Conservation (phyloP, 306 rosid species). For the Castanea sativa region DNA sequence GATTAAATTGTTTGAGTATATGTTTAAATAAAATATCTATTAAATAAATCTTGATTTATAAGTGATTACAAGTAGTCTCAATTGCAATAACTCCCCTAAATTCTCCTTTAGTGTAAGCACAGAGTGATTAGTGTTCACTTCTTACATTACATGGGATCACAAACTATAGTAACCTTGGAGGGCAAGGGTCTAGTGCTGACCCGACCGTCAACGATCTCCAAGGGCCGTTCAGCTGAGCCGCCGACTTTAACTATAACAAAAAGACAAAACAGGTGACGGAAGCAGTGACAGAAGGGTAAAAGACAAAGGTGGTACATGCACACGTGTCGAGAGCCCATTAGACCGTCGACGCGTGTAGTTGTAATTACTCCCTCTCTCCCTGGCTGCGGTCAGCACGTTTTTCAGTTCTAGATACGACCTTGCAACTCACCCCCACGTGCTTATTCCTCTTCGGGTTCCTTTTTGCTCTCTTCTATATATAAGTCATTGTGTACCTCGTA, state of each 20-base stretch:
- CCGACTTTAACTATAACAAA: slow-evolving; percentile 5
- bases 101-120: neutral
- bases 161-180: too few relatives aligned
- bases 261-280: slow-evolving; percentile 40
- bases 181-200: neutral
- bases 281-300: slow-evolving; percentile 58
- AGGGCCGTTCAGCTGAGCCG: neutral
- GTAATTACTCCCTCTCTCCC: neutral
- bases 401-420: neutral
- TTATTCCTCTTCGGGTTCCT: neutral
- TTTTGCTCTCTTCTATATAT: too few relatives aligned
- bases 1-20: too few relatives aligned
- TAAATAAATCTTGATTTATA: too few relatives aligned
- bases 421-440: slow-evolving; percentile 40
- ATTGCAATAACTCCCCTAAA: too few relatives aligned
- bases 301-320: neutral
- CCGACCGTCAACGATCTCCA: slow-evolving; percentile 38
- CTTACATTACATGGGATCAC: too few relatives aligned
- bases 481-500: too few relatives aligned
- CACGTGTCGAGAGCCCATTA: neutral
- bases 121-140: neutral
- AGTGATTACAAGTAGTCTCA: too few relatives aligned
- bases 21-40: too few relatives aligned
- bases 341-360: slow-evolving; percentile 12
- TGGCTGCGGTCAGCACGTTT: slow-evolving; percentile 25